Evolutionary conservation across 352 stramenopile genomes (phyloP).

Genomic region (Globisporangium okanoganense): DNA sequence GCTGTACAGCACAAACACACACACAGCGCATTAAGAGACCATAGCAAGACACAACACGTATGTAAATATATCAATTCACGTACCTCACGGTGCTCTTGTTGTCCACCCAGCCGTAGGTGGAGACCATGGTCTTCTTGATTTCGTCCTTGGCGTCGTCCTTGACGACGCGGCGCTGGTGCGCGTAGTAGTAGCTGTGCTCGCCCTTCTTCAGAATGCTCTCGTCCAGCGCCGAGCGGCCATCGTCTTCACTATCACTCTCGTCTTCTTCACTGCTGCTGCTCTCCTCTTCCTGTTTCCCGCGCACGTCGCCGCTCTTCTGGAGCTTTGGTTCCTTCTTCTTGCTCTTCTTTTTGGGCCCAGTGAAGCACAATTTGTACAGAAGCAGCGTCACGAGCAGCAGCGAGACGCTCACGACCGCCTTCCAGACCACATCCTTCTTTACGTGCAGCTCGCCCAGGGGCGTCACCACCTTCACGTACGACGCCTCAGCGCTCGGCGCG

Average conservation of each 20-base stretch:
- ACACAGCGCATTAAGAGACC: neutral
- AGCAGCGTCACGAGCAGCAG: slow-evolving; percentile 36
- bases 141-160: slow-evolving; percentile 18
- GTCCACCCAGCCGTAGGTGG: slow-evolving; percentile 80
- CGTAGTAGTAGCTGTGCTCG: slow-evolving; percentile 86
- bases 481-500: slow-evolving; percentile 43
- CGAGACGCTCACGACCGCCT: slow-evolving; percentile 29
- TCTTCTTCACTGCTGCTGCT: slow-evolving; percentile 11
- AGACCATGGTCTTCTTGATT: slow-evolving; percentile 55
- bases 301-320: slow-evolving; percentile 14
- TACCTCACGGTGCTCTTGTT: slow-evolving; percentile 62
- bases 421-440: slow-evolving; percentile 41
- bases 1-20: slow-evolving; percentile 24
- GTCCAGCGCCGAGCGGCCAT: slow-evolving; percentile 35
- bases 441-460: slow-evolving; percentile 61
- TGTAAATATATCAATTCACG: neutral
- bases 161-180: slow-evolving; percentile 39
- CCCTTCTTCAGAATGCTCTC: slow-evolving; percentile 69
- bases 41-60: neutral
- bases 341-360: slow-evolving; percentile 9
- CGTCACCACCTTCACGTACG: slow-evolving; percentile 70
- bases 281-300: slow-evolving; percentile 1
- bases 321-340: slow-evolving; percentile 32
- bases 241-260: slow-evolving; percentile 8
- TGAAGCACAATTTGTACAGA: slow-evolving; percentile 17